Conservation (phyloP, 2,329 filamentous ascomycete genomes). For the Stagonosporopsis tanaceti region DNA sequence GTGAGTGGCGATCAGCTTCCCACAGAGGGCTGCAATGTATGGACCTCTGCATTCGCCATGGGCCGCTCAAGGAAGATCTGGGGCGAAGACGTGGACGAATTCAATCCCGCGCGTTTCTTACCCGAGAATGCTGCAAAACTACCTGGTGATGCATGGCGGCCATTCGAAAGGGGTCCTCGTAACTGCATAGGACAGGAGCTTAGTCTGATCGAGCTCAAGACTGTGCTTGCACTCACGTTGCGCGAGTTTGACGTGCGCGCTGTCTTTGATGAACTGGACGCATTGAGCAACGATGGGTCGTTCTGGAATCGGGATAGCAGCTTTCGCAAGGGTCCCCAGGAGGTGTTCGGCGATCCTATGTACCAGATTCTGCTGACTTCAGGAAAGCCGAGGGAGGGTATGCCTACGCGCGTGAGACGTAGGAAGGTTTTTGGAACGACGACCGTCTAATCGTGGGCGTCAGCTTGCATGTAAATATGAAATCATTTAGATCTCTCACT, state of each 20-base stretch:
- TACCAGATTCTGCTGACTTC: slow-evolving; percentile 23
- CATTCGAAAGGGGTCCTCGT: slow-evolving; percentile 51
- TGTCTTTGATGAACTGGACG: slow-evolving; percentile 24
- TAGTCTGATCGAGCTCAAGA: slow-evolving; percentile 27
- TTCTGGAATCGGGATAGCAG: slow-evolving; percentile 11
- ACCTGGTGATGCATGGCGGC: slow-evolving; percentile 37
- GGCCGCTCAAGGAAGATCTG: slow-evolving; percentile 30
- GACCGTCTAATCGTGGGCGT: background rate
- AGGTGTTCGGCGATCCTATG: slow-evolving; percentile 34
- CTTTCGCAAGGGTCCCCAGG: slow-evolving; percentile 24
- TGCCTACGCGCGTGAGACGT: slow-evolving; percentile 33
- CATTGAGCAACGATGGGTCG: slow-evolving; percentile 7
- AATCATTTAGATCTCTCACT: background rate
- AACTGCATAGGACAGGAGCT: slow-evolving; percentile 36
- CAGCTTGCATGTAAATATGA: too few species aligned
- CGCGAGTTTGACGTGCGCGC: slow-evolving; percentile 36
- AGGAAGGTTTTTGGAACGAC: slow-evolving; percentile 5
- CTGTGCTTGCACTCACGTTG: slow-evolving; percentile 32
- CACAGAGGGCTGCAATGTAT: slow-evolving; percentile 27
- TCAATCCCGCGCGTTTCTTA: slow-evolving; percentile 38
- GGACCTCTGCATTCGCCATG: slow-evolving; percentile 26
- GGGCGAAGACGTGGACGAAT: slow-evolving; percentile 26
- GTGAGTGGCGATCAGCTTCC: slow-evolving; percentile 32
- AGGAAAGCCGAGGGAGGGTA: slow-evolving; percentile 37
- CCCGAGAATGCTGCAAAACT: slow-evolving; percentile 22